These are phyloP conservation scores for Striga hermonthica DNA, from an alignment of 305 asterid species.

Conservation along the genomic window DNA sequence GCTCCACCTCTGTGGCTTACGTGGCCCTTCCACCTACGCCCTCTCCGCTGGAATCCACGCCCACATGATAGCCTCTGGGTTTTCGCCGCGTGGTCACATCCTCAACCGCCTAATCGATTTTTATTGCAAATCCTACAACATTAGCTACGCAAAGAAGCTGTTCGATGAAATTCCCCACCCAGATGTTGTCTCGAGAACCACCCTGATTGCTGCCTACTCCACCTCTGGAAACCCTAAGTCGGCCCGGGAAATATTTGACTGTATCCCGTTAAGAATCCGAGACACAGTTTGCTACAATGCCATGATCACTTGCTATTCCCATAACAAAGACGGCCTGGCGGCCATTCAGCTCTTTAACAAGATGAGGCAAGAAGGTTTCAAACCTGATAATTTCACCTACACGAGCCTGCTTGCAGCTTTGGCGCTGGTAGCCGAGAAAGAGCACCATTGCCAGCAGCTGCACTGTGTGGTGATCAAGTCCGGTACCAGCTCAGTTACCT, in stretches of 20 bases:
- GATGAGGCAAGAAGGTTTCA: constrained; percentile 49
- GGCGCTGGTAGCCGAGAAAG: constrained; percentile 61
- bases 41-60: constrained; percentile 58
- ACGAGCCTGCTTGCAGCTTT: constrained; percentile 65
- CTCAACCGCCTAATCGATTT: constrained; percentile 64
- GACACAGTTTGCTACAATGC: constrained; percentile 73
- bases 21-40: constrained; percentile 38
- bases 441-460: constrained; percentile 67
- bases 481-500: constrained; percentile 51
- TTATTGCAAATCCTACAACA: constrained; percentile 53
- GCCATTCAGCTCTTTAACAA: constrained; percentile 57
- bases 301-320: constrained; percentile 77
- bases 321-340: constrained; percentile 61
- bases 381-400: constrained; percentile 65
- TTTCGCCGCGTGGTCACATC: constrained; percentile 59
- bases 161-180: constrained; percentile 77
- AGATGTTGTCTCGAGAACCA: constrained; percentile 73
- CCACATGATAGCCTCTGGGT: constrained; percentile 69
- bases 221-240: constrained; percentile 52
- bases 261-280: constrained; percentile 52
- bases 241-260: constrained; percentile 55
- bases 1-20: constrained; percentile 60
- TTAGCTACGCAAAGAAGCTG: constrained; percentile 59
- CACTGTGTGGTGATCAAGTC: constrained; percentile 68
- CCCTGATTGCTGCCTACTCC: constrained; percentile 66